Percentiles rank a stretch among this genome's conserved stretches.
Evolutionary conservation across 2,329 filamentous ascomycete species (phyloP).

Genomic region (Arthrobotrys iridis): DNA sequence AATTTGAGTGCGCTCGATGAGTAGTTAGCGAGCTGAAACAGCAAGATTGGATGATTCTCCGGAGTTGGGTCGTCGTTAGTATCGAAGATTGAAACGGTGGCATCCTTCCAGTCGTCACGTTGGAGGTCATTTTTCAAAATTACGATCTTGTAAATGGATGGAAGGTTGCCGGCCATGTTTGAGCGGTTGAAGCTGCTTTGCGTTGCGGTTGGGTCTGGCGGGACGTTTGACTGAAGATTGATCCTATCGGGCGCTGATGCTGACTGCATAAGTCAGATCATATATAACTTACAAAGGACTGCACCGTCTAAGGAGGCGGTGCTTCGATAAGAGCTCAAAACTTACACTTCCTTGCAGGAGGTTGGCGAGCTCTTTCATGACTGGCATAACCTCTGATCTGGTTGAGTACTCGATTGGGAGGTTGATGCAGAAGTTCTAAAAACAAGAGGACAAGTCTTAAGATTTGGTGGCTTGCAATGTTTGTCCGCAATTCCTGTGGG

Average conservation of each 20-base stretch:
- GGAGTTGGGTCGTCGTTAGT: conserved; percentile 8
- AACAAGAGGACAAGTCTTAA: no score
- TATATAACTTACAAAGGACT: no score
- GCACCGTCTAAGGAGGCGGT: background rate
- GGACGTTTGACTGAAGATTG: background rate
- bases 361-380: background rate
- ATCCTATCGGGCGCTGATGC: background rate
- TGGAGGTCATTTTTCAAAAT: conserved; percentile 20
- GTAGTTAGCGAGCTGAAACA: conserved; percentile 19
- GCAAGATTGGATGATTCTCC: background rate
- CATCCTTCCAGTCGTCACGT: conserved; percentile 6
- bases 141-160: conserved; percentile 34
- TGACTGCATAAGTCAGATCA: background rate
- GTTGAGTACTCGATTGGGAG: background rate
- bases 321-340: background rate
- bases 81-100: conserved; percentile 22
- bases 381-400: background rate
- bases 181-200: background rate
- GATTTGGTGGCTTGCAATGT: no score
- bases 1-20: background rate
- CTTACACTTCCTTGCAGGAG: background rate
- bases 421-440: no score
- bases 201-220: background rate
- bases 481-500: no score
- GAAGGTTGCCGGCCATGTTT: conserved; percentile 1